A percentile compares a stretch with the other conserved stretches of the same genome.
Evolutionary conservation across 768 basidiomycete genomes (phyloP).

Genomic region (Rhizopogon sp.): DNA sequence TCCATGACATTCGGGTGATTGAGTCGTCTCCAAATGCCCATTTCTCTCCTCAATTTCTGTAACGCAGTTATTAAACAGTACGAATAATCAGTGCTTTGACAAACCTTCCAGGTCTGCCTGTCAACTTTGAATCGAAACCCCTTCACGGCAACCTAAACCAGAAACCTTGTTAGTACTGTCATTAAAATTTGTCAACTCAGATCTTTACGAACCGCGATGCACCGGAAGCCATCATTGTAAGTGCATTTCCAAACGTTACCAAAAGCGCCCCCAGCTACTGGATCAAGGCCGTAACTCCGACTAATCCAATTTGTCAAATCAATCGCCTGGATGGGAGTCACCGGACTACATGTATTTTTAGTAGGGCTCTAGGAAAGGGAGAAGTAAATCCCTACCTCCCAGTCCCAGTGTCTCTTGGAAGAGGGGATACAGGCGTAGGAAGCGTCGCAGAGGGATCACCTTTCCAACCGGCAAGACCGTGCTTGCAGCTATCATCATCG

Average conservation of each 20-base stretch:
- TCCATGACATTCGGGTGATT: conserved; percentile 17
- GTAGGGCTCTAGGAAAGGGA: neutral
- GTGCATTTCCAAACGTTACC: conserved; percentile 9
- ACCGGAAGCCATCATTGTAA: neutral
- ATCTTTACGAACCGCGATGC: neutral
- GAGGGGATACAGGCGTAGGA: neutral
- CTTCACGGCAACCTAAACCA: conserved; percentile 9
- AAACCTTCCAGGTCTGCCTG: neutral
- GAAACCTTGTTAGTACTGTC: neutral
- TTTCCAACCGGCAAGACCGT: neutral
- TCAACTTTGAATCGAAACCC: neutral
- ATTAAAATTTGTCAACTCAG: neutral
- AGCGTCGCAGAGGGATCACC: neutral
- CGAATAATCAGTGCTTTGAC: neutral
- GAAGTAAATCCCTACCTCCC: neutral
- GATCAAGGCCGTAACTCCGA: neutral
- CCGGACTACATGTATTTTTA: neutral
- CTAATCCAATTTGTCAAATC: neutral
- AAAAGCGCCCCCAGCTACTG: conserved; percentile 1
- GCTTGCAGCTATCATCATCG: neutral
- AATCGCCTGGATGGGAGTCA: neutral
- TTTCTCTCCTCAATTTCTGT: conserved; percentile 16
- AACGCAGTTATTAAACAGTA: neutral
- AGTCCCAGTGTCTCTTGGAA: neutral
- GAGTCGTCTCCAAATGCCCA: conserved; percentile 19